These are phyloP conservation scores for Vaccinium macrocarpon DNA, from an alignment of 148 eudicot genomes.

Conservation along the genomic window DNA sequence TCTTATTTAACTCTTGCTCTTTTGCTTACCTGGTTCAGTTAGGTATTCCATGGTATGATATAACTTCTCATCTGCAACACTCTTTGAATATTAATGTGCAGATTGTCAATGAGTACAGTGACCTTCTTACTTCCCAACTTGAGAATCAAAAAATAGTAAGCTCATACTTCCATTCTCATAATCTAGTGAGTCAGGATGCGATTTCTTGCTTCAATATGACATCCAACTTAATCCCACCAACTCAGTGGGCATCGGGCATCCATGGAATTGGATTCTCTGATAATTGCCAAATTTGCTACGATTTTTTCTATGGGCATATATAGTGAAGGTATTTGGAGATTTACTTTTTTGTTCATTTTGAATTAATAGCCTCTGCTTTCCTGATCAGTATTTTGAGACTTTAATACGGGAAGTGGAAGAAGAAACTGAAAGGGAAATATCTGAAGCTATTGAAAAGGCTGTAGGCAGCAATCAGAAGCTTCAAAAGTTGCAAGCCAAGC, in stretches of 20 bases:
- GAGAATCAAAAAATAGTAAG: conserved; percentile 87
- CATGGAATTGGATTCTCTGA: neutral
- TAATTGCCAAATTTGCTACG: neutral
- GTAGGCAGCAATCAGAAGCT: conserved; percentile 47
- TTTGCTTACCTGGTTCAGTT: neutral
- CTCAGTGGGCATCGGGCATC: neutral
- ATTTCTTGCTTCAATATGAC: neutral
- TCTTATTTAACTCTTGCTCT: neutral
- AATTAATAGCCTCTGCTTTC: conserved; percentile 13
- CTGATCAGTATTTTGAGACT: conserved; percentile 74
- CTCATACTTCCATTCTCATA: conserved; percentile 7
- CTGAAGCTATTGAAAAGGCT: conserved; percentile 63
- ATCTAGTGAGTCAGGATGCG: neutral
- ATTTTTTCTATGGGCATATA: neutral
- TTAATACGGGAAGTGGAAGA: conserved; percentile 70
- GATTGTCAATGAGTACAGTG: conserved; percentile 86
- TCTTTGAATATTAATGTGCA: conserved; percentile 26
- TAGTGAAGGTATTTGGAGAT: neutral
- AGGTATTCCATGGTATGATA: neutral
- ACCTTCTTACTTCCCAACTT: conserved; percentile 85
- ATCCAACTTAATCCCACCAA: neutral
- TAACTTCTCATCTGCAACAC: neutral
- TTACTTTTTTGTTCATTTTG: conserved; percentile 4
- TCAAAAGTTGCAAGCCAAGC: conserved; percentile 71
- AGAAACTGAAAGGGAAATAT: conserved; percentile 61